Conservation (phyloP, 2,329 filamentous ascomycete species). For the Aspergillus terreus region DNA sequence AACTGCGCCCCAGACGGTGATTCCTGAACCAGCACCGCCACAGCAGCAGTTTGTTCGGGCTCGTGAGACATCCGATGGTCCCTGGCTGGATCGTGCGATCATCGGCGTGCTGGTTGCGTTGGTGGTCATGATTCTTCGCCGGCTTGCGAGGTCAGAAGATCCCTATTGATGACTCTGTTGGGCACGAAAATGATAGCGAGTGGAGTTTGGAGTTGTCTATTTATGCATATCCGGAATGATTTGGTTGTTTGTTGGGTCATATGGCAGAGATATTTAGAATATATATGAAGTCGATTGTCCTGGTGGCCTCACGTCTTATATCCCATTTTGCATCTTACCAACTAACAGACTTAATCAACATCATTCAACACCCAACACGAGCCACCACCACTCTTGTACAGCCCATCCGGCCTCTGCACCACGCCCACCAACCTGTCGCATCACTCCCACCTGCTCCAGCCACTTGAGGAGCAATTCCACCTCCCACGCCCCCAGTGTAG, state of each 20-base stretch:
- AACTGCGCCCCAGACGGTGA: background rate
- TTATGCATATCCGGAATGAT: background rate
- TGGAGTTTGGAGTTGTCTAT: conserved; percentile 1
- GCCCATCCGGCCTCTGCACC: conserved; percentile 24
- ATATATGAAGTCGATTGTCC: background rate
- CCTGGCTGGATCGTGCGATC: conserved; percentile 81
- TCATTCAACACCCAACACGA: conserved; percentile 18
- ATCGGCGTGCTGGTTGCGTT: conserved; percentile 67
- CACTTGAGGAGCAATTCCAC: conserved; percentile 39
- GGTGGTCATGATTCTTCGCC: conserved; percentile 62
- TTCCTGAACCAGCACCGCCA: conserved; percentile 24
- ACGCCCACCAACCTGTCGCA: conserved; percentile 8
- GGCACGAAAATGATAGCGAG: background rate
- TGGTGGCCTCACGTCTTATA: background rate
- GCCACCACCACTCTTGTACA: conserved; percentile 42
- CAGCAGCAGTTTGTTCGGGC: conserved; percentile 25
- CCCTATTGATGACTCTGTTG: background rate
- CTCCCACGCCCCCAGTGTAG: conserved; percentile 41
- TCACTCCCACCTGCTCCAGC: conserved; percentile 29
- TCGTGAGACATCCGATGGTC: conserved; percentile 43
- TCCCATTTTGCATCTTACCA: background rate
- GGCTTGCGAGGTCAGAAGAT: conserved; percentile 33
- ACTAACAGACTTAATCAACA: background rate
- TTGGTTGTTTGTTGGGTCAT: no score
- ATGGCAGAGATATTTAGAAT: no score